These are phyloP conservation scores for Dissophora globulifera DNA, from an alignment of 192 early-diverging fungal species.

Conservation along the genomic window DNA sequence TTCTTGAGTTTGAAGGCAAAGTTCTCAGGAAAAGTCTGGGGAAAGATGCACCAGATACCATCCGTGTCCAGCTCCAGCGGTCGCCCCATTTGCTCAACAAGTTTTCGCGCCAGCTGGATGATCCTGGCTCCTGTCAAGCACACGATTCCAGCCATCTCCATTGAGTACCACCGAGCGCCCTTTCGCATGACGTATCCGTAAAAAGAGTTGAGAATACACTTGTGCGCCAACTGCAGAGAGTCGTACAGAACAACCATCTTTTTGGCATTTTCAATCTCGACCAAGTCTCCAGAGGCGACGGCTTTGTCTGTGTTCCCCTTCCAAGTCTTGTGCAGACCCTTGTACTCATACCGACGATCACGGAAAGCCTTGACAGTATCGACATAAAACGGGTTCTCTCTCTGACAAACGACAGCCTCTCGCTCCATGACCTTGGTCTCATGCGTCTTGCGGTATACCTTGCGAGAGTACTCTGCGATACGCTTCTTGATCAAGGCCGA, in stretches of 20 bases:
- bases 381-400: conserved; percentile 98
- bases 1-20: conserved; percentile 85
- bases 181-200: conserved; percentile 99
- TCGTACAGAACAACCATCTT: conserved; percentile 97
- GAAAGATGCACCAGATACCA: conserved; percentile 98
- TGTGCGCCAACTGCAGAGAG: conserved; percentile 98
- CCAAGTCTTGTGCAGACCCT: conserved; percentile 90
- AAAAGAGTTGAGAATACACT: conserved; percentile 94
- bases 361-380: conserved; percentile 96
- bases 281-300: conserved; percentile 66
- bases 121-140: conserved; percentile 96
- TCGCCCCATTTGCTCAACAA: conserved; percentile 92
- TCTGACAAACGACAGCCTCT: conserved; percentile 94
- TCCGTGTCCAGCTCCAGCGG: conserved; percentile 98
- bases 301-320: conserved; percentile 88
- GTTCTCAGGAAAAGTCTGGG: conserved; percentile 92
- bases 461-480: conserved; percentile 85
- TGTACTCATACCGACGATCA: conserved; percentile 98
- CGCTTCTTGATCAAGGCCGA: conserved; percentile 78
- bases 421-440: conserved; percentile 86
- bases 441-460: conserved; percentile 86
- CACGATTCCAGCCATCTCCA: conserved; percentile 99
- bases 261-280: conserved; percentile 81
- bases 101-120: conserved; percentile 94
- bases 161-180: conserved; percentile 97